Percentiles rank a stretch among this genome's conserved stretches.
Conservation (phyloP, 148 eudicot genomes). For the Rhododendron molle region DNA sequence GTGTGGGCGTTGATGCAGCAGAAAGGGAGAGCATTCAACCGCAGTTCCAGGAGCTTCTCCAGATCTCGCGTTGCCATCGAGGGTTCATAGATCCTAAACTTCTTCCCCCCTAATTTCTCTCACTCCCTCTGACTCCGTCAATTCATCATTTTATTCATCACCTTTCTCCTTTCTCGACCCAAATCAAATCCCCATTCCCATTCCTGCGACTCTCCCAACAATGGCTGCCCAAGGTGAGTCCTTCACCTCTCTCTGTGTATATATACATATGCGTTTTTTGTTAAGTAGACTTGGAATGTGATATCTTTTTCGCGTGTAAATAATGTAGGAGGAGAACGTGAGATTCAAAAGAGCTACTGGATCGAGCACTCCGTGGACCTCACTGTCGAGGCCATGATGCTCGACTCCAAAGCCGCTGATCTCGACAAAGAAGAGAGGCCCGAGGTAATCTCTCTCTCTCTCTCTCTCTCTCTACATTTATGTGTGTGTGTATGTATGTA, state of each 20-base stretch:
- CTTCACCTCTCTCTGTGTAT: neutral
- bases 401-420: slow-evolving; percentile 89
- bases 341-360: slow-evolving; percentile 88
- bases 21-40: slow-evolving; percentile 54
- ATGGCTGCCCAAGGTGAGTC: slow-evolving; percentile 43
- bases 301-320: neutral
- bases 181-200: neutral
- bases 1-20: slow-evolving; percentile 49
- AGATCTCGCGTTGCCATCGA: slow-evolving; percentile 91
- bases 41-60: slow-evolving; percentile 79
- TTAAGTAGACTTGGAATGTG: neutral
- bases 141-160: neutral
- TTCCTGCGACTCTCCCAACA: neutral
- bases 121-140: neutral
- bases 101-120: neutral
- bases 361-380: slow-evolving; percentile 80
- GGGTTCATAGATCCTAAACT: slow-evolving; percentile 34
- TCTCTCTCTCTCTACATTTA: neutral
- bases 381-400: slow-evolving; percentile 97
- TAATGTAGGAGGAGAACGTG: slow-evolving; percentile 57
- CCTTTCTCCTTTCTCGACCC: neutral
- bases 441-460: slow-evolving; percentile 47
- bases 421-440: slow-evolving; percentile 98
- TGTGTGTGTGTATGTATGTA: neutral
- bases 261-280: neutral